A percentile compares a stretch with the other conserved stretches of the same genome.
These are phyloP conservation scores for Debaryomyces hansenii DNA, from an alignment of 805 yeast species.

Conservation along the genomic window DNA sequence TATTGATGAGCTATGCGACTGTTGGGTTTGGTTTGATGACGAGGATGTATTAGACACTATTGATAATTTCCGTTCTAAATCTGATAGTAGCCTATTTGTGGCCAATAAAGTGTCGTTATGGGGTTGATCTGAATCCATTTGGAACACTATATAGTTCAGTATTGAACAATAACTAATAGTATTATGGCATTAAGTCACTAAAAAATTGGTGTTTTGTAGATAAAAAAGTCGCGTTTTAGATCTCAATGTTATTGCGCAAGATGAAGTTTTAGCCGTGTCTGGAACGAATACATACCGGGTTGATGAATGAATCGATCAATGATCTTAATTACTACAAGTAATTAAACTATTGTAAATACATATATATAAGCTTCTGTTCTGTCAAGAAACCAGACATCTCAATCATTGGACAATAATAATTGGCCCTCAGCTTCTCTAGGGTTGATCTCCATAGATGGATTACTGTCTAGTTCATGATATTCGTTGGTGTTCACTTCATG, in stretches of 20 bases:
- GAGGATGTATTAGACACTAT: constrained; percentile 18
- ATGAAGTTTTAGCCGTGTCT: neutral
- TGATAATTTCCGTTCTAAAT: constrained; percentile 36
- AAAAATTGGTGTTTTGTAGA: neutral
- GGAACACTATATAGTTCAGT: neutral
- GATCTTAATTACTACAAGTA: no score
- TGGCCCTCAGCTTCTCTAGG: constrained; percentile 11
- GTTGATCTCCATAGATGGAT: constrained; percentile 2
- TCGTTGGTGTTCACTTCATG: neutral
- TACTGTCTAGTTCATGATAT: constrained; percentile 1
- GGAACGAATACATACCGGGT: no score
- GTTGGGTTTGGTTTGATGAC: constrained; percentile 19
- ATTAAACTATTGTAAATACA: neutral
- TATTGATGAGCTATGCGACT: constrained; percentile 19
- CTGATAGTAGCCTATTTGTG: constrained; percentile 28
- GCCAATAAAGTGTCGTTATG: neutral
- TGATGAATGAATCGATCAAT: no score
- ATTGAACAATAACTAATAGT: neutral
- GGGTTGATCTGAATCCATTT: neutral
- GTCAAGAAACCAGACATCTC: neutral
- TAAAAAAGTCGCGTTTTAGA: constrained; percentile 1
- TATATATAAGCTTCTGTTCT: neutral
- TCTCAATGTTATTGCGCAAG: neutral
- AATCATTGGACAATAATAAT: constrained; percentile 3
- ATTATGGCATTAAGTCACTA: neutral